A percentile compares a stretch with the other conserved stretches of the same genome.
phyloP scores from a whole-genome alignment of 2,329 filamentous ascomycete species.

The Penicillium sp. region DNA sequence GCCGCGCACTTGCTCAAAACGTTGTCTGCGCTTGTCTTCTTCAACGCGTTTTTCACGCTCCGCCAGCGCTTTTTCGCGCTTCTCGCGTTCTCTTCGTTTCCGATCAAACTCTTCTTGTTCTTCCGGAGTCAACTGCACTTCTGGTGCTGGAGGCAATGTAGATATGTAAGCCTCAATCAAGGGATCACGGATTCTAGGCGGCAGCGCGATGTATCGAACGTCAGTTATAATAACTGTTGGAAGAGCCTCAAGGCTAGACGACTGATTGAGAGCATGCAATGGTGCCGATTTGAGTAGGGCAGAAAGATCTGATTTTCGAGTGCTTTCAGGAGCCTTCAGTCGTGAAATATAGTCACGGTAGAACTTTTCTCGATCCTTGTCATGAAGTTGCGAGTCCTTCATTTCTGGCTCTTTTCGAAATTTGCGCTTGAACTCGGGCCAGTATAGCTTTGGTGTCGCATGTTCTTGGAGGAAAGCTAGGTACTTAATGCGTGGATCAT shows the following conservation, averaged over 20 bases:
- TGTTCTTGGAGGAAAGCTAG: constrained; percentile 76
- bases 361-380: constrained; percentile 51
- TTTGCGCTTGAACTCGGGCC: constrained; percentile 94
- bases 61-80: constrained; percentile 45
- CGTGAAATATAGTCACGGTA: constrained; percentile 50
- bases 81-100: constrained; percentile 42
- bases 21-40: constrained; percentile 44
- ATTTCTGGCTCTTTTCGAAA: constrained; percentile 79
- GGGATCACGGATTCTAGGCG: constrained; percentile 39
- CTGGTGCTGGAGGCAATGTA: constrained; percentile 41
- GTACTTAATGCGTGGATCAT: constrained; percentile 80
- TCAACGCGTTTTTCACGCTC: constrained; percentile 46
- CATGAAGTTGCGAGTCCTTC: constrained; percentile 48
- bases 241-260: constrained; percentile 40
- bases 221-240: constrained; percentile 44
- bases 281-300: constrained; percentile 45
- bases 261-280: constrained; percentile 40
- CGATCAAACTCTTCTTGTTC: constrained; percentile 38
- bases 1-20: constrained; percentile 40
- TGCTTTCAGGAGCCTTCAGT: constrained; percentile 48
- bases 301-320: constrained; percentile 48
- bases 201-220: constrained; percentile 45
- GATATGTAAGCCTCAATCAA: constrained; percentile 47
- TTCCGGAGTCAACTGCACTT: constrained; percentile 37
- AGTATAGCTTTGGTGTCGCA: constrained; percentile 90